Percentiles rank a stretch among this genome's conserved stretches.
Evolutionary conservation across 2,329 filamentous ascomycete genomes (phyloP).

Genomic region (Venturia oleaginea): DNA sequence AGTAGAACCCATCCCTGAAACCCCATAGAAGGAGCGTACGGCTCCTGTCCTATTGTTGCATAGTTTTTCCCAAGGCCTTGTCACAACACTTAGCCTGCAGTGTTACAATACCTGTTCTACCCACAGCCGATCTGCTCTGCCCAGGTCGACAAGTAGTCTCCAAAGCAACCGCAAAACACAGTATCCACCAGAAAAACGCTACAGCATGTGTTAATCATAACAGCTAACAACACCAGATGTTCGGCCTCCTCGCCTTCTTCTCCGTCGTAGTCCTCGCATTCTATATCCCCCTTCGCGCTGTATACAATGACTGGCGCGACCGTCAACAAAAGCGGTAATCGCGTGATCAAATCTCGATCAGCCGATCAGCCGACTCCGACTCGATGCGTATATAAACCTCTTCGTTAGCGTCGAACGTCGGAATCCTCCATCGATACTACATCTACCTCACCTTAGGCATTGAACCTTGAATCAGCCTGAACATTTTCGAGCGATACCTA

Average conservation of each 20-base stretch:
- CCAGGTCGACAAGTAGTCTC: not conserved
- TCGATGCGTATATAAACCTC: not conserved
- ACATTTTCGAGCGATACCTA: not conserved
- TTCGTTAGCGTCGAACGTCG: not conserved
- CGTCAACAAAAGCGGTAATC: not conserved
- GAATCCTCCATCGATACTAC: not conserved
- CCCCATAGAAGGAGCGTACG: not conserved
- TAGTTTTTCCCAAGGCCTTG: not conserved
- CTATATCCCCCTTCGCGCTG: not conserved
- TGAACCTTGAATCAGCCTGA: not conserved
- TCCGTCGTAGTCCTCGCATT: not conserved
- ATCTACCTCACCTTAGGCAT: not conserved
- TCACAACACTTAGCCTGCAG: not conserved
- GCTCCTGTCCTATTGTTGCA: not conserved
- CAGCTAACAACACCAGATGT: not conserved
- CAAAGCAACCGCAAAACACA: not conserved
- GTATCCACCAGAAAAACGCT: not conserved
- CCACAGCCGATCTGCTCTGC: not conserved
- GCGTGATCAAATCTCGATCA: not conserved
- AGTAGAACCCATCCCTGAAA: too few relatives aligned
- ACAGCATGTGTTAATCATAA: not conserved
- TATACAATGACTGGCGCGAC: not conserved
- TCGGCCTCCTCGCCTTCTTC: conserved; percentile 2
- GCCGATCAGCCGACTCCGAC: not conserved
- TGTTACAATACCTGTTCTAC: not conserved